These are phyloP conservation scores for Microbotryomycetes sp. DNA, from an alignment of 1,284 basidiomycete genomes.

Conservation along the genomic window DNA sequence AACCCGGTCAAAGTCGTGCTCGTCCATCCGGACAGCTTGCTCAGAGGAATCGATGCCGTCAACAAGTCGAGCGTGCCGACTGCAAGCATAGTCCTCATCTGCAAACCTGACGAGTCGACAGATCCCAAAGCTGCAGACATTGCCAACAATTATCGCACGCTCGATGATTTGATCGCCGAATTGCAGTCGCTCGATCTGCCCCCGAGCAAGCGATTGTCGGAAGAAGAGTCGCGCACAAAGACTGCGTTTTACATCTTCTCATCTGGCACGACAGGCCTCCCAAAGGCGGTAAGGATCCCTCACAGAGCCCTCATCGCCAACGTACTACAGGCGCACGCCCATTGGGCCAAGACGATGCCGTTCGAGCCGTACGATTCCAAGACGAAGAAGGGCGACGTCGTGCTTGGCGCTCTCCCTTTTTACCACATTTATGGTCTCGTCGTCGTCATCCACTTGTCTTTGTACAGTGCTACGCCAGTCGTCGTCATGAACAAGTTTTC, in stretches of 20 bases:
- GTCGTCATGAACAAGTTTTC: conserved; percentile 67
- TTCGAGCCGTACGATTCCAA: conserved; percentile 39
- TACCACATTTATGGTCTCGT: conserved; percentile 43
- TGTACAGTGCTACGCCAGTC: conserved; percentile 42
- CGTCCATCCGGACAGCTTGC: conserved; percentile 52
- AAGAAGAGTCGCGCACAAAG: conserved; percentile 59
- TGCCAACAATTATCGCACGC: conserved; percentile 36
- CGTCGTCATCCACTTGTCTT: conserved; percentile 3
- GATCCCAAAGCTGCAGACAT: conserved; percentile 15
- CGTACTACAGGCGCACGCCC: conserved; percentile 47
- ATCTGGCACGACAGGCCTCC: conserved; percentile 72
- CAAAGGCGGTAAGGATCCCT: conserved; percentile 67
- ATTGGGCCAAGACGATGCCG: not conserved
- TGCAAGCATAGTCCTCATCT: conserved; percentile 53
- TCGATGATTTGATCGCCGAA: conserved; percentile 48
- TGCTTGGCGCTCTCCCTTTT: conserved; percentile 47
- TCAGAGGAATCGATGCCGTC: conserved; percentile 51
- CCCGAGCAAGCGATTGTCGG: conserved; percentile 48
- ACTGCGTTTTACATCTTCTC: conserved; percentile 66
- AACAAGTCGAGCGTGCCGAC: conserved; percentile 50
- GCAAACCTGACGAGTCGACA: conserved; percentile 28
- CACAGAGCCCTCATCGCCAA: conserved; percentile 62
- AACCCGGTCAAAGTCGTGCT: conserved; percentile 52
- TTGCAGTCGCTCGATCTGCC: conserved; percentile 36
- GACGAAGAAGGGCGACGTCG: conserved; percentile 53